Evolutionary conservation across 169 alveolate genomes (phyloP), one percentile per base, ranked within the genome.

Genomic region (Cryptosporidium viatorum): DNA sequence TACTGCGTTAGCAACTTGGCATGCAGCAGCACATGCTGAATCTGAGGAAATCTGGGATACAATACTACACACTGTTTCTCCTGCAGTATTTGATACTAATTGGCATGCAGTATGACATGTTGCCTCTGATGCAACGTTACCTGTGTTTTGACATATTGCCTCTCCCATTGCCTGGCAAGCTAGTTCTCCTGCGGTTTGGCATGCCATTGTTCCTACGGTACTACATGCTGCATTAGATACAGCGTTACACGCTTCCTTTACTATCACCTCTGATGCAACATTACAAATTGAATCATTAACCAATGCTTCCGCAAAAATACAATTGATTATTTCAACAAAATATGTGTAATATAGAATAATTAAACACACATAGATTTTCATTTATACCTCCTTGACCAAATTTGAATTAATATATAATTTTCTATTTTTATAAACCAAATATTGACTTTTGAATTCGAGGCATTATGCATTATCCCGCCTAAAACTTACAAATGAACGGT

Each of bases 31-130:
- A 35, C 86, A 73, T 31, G 71, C 70, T 2, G 58, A 29, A 37
- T 73, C 86, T n/a, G 86, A 52, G 18, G 86, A 33, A 6, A 73
- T 23, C n/a, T 73, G 86, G n/a, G 86, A 73, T n/a, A 73, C 59
- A 29, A 73, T 43, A 12, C 52, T 62, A 12, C 73, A 80, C 48
- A 50, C 51, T 6, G 89, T n/a, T 33, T 80, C 89, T n/a, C 60
- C 33, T 26, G 45, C 75, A 2, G 69, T 59, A 39, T 62, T 80
- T 8, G 89, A 41, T n/a, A 69, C 89, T 35, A 73, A 9, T 35
- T 73, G 86, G 45, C 86, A 73, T 14, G 89, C 89, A 62, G 75
- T 50, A 43, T 80, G 89, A 31, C 89, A 62, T 29, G 48, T 58
- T 41, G 89, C 75, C 0, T 80, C 75, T 10, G 80, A 60, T 12